phyloP scores from a whole-genome alignment of 1,139 yeast genomes.

The Lodderomyces metapsilosis region DNA sequence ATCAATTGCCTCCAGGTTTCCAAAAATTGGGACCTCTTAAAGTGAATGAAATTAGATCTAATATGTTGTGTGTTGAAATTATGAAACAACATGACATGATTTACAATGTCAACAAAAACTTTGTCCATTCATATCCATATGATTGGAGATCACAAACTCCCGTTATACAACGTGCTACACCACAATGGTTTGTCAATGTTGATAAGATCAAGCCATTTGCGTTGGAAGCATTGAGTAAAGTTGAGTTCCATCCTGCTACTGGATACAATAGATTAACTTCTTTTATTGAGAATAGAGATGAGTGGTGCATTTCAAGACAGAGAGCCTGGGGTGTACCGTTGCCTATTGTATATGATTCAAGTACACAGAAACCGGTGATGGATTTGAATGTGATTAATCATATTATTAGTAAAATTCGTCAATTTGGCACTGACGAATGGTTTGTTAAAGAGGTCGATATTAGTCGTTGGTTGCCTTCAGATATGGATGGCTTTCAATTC shows the following conservation, averaged over 20 bases:
- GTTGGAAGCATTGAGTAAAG: constrained; percentile 54
- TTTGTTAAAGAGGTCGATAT: constrained; percentile 57
- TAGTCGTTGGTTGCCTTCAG: constrained; percentile 69
- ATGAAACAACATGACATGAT: constrained; percentile 48
- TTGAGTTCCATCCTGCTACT: constrained; percentile 67
- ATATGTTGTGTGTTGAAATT: constrained; percentile 32
- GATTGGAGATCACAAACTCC: constrained; percentile 98
- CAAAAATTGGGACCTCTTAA: constrained; percentile 49
- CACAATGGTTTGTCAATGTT: constrained; percentile 95
- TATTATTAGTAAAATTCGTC: constrained; percentile 52
- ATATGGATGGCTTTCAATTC: constrained; percentile 32
- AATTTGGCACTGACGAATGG: constrained; percentile 78
- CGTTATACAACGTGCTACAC: constrained; percentile 90
- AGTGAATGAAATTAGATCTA: constrained; percentile 62
- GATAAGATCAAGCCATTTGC: constrained; percentile 69
- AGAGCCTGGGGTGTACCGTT: constrained; percentile 99
- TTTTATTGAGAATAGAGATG: constrained; percentile 75
- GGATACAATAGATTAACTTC: constrained; percentile 72
- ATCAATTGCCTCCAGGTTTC: constrained; percentile 42
- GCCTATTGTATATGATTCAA: constrained; percentile 71
- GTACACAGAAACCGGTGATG: constrained; percentile 57
- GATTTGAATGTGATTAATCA: constrained; percentile 51
- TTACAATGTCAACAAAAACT: constrained; percentile 45
- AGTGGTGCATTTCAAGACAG: constrained; percentile 98
- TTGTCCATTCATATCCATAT: constrained; percentile 86